Conservation (phyloP, 352 stramenopile genomes). For the Phytophthora foliorum region DNA sequence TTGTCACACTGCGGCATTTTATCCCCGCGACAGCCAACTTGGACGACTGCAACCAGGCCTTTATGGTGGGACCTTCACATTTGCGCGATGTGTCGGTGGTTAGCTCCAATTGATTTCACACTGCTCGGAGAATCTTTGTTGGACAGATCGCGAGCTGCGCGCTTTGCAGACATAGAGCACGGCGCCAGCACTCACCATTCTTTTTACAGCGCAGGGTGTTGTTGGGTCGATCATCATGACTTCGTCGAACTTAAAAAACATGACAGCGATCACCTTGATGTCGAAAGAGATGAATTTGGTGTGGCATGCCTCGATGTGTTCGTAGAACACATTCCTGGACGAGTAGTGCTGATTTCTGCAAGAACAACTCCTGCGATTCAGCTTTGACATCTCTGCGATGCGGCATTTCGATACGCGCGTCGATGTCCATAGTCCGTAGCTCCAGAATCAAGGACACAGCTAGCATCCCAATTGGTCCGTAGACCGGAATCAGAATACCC, state of each 20-base stretch:
- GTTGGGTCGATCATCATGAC: constrained; percentile 65
- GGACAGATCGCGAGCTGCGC: no score
- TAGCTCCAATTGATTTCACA: no score
- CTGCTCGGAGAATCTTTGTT: no score
- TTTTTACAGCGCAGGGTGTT: no score
- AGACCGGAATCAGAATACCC: constrained; percentile 42
- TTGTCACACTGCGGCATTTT: no score
- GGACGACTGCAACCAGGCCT: no score
- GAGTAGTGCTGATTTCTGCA: constrained; percentile 18
- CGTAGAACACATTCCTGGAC: constrained; percentile 42
- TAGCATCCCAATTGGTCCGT: constrained; percentile 38
- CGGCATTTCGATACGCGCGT: constrained; percentile 41
- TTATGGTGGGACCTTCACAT: no score
- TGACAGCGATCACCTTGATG: constrained; percentile 39
- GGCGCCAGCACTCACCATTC: no score
- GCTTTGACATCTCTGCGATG: constrained; percentile 44
- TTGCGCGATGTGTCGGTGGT: no score
- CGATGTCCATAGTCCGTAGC: constrained; percentile 34
- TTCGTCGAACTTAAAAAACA: constrained; percentile 58
- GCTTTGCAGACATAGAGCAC: no score
- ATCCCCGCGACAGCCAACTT: no score
- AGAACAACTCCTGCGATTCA: constrained; percentile 7
- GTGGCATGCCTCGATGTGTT: constrained; percentile 34
- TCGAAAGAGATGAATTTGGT: constrained; percentile 41
- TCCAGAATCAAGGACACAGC: constrained; percentile 41